Conservation (phyloP, 2,329 filamentous ascomycete species). For the Monilinia laxa region DNA sequence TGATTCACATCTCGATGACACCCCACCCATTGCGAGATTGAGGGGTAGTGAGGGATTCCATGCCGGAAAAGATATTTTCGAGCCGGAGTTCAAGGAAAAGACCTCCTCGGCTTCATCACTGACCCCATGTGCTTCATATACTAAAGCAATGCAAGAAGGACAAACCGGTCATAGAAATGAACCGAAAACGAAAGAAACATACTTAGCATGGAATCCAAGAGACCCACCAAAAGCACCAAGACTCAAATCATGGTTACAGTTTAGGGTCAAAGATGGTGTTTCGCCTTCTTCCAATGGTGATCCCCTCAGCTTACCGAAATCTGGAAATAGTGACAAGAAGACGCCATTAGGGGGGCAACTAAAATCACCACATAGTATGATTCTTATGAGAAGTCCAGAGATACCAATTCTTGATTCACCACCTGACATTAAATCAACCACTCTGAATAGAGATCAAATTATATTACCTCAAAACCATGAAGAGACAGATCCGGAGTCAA, state of each 20-base stretch:
- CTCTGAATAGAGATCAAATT: slow-evolving; percentile 1
- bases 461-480: background rate
- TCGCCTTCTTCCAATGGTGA: slow-evolving; percentile 30
- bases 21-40: background rate
- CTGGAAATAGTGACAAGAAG: slow-evolving; percentile 24
- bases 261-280: slow-evolving; percentile 30
- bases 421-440: background rate
- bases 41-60: background rate
- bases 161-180: background rate
- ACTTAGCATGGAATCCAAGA: slow-evolving; percentile 34
- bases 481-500: background rate
- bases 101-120: background rate
- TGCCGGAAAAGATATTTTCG: background rate
- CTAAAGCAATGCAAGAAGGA: background rate
- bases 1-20: background rate
- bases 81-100: background rate
- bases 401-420: background rate
- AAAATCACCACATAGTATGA: slow-evolving; percentile 29
- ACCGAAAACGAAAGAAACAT: slow-evolving; percentile 29
- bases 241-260: slow-evolving; percentile 33
- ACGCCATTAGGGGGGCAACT: slow-evolving; percentile 32
- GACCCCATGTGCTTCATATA: background rate
- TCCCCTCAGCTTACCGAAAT: slow-evolving; percentile 32
- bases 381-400: no score
- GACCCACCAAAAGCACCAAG: slow-evolving; percentile 34